Evolutionary conservation across 1,284 basidiomycete genomes (phyloP).

Genomic region (Trichosporon sp.): DNA sequence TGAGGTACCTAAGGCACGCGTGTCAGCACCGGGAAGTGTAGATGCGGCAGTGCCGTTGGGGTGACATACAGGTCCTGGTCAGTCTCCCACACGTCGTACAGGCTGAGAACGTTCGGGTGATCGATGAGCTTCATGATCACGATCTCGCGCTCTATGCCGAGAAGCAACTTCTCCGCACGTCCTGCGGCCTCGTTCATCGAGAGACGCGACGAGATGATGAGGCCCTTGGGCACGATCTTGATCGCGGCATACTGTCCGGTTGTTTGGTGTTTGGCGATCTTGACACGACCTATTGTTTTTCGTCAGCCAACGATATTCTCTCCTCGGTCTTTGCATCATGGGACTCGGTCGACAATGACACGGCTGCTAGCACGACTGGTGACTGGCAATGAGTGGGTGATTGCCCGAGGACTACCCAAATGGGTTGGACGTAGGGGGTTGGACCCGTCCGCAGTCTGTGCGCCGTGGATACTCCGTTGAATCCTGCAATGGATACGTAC

Average conservation of each 20-base stretch:
- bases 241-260: slow-evolving; percentile 90
- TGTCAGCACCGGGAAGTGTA: neutral
- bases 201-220: slow-evolving; percentile 65
- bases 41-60: neutral
- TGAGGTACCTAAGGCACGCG: slow-evolving; percentile 60
- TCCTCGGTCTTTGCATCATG: slow-evolving; percentile 5
- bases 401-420: neutral
- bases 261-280: slow-evolving; percentile 79
- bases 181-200: slow-evolving; percentile 62
- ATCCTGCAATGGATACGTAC: slow-evolving; percentile 51
- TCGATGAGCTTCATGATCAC: slow-evolving; percentile 99
- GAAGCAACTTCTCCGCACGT: slow-evolving; percentile 71
- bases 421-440: neutral
- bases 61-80: slow-evolving; percentile 39
- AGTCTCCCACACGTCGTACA: slow-evolving; percentile 97
- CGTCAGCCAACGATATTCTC: neutral
- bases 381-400: neutral
- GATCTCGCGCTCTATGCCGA: slow-evolving; percentile 91
- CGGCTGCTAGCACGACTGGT: neutral
- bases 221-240: slow-evolving; percentile 90
- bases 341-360: slow-evolving; percentile 4
- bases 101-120: slow-evolving; percentile 88
- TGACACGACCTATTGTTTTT: slow-evolving; percentile 68
- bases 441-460: slow-evolving; percentile 1
- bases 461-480: neutral